A percentile compares a stretch with the other conserved stretches of the same genome.
phyloP scores from a whole-genome alignment of 2,329 filamentous ascomycete genomes.

The Bipolaris cookei region DNA sequence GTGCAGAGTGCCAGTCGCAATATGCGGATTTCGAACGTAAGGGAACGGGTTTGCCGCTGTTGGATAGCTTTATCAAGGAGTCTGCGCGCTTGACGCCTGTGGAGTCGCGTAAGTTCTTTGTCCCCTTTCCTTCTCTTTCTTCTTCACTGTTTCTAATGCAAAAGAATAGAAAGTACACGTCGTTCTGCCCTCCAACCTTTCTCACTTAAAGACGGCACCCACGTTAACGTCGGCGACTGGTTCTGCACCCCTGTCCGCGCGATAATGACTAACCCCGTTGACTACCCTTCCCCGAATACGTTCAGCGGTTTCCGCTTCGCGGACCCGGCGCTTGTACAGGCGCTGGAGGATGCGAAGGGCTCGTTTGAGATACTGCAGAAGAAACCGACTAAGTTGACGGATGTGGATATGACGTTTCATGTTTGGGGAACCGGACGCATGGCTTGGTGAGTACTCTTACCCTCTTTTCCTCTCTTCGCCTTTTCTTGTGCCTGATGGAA shows the following conservation, averaged over 20 bases:
- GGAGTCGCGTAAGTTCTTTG: slow-evolving; percentile 22
- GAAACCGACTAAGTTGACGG: slow-evolving; percentile 20
- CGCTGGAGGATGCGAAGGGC: slow-evolving; percentile 1
- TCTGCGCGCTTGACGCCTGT: slow-evolving; percentile 26
- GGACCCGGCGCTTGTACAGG: slow-evolving; percentile 14
- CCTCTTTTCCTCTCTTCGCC: neutral
- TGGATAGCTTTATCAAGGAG: slow-evolving; percentile 35
- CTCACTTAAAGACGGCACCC: slow-evolving; percentile 22
- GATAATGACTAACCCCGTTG: slow-evolving; percentile 19
- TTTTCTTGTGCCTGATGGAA: neutral
- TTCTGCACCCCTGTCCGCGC: slow-evolving; percentile 25
- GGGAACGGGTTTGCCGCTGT: slow-evolving; percentile 22
- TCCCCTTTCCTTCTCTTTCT: neutral
- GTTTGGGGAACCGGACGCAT: slow-evolving; percentile 29
- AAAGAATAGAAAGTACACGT: slow-evolving; percentile 21
- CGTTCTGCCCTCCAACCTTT: slow-evolving; percentile 24
- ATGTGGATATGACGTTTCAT: slow-evolving; percentile 20
- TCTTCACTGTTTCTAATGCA: neutral
- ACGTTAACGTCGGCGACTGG: slow-evolving; percentile 27
- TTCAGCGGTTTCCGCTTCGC: slow-evolving; percentile 32
- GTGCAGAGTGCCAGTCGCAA: slow-evolving; percentile 20
- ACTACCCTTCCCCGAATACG: slow-evolving; percentile 18
- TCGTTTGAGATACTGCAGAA: slow-evolving; percentile 13
- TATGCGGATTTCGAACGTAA: slow-evolving; percentile 23
- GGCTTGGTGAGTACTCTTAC: slow-evolving; percentile 19